Conservation (phyloP, 2,329 filamentous ascomycete genomes). For the Xylariaceae sp. region DNA sequence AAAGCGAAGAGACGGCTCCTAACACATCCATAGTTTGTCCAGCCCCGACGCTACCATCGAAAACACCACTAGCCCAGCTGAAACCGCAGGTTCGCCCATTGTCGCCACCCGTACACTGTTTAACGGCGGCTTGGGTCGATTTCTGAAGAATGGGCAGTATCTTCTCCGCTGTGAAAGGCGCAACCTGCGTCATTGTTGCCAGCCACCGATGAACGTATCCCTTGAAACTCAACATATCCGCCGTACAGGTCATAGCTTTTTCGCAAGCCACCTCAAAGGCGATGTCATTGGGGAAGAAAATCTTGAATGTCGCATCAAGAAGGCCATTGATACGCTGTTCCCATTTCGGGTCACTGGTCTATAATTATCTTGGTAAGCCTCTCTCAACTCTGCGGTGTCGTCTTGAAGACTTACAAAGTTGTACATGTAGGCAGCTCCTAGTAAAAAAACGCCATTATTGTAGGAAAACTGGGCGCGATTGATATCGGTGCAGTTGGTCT, state of each 20-base stretch:
- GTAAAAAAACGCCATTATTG: slow-evolving; percentile 57
- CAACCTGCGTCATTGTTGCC: slow-evolving; percentile 48
- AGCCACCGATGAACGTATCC: slow-evolving; percentile 62
- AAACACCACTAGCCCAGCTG: slow-evolving; percentile 52
- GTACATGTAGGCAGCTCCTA: slow-evolving; percentile 50
- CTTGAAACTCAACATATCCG: slow-evolving; percentile 65
- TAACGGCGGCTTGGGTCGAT: slow-evolving; percentile 48
- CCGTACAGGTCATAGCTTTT: slow-evolving; percentile 54
- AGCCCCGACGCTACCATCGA: slow-evolving; percentile 61
- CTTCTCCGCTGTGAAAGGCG: slow-evolving; percentile 44
- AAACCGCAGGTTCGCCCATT: slow-evolving; percentile 55
- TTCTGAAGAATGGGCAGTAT: slow-evolving; percentile 46
- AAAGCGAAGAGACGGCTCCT: slow-evolving; percentile 58
- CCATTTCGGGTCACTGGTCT: slow-evolving; percentile 49
- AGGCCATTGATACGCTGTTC: slow-evolving; percentile 56
- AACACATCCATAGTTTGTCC: slow-evolving; percentile 67
- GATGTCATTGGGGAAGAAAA: slow-evolving; percentile 56
- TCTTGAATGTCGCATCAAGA: slow-evolving; percentile 49
- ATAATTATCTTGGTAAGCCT: slow-evolving; percentile 8
- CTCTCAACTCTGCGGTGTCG: neutral
- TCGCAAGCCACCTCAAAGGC: slow-evolving; percentile 64
- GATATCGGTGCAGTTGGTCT: slow-evolving; percentile 53
- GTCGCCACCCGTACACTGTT: slow-evolving; percentile 42
- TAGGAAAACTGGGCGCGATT: slow-evolving; percentile 60
- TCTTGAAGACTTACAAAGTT: slow-evolving; percentile 46